Conservation (phyloP, 768 basidiomycete genomes). For the Hemileccinum impolitum region DNA sequence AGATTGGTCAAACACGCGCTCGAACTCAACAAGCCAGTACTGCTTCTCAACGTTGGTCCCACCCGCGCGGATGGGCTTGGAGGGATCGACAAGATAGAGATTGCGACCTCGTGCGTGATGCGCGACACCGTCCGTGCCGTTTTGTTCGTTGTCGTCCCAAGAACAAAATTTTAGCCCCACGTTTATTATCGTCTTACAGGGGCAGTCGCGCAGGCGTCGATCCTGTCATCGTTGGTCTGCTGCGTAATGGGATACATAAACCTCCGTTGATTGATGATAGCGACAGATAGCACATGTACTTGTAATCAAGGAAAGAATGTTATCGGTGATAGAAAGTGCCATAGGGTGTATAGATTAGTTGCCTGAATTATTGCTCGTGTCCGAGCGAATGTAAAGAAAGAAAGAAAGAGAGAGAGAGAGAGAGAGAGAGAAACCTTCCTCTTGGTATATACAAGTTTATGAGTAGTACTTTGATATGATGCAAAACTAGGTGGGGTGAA, state of each 20-base stretch:
- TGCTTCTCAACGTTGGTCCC: conserved; percentile 86
- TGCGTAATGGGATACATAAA: conserved; percentile 55
- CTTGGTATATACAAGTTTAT: conserved; percentile 26
- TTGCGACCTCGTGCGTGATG: conserved; percentile 71
- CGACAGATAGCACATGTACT: conserved; percentile 9
- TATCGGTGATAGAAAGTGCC: conserved; percentile 22
- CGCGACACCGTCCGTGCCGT: conserved; percentile 56
- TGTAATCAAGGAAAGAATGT: conserved; percentile 3
- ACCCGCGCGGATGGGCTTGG: conserved; percentile 73
- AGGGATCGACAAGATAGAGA: conserved; percentile 77
- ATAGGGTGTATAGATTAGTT: conserved; percentile 24
- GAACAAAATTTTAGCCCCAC: not conserved
- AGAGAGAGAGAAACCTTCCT: not conserved
- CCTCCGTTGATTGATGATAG: conserved; percentile 41
- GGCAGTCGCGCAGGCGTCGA: conserved; percentile 44
- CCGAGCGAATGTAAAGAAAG: conserved; percentile 19
- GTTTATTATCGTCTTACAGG: conserved; percentile 31
- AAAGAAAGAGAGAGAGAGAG: too few species aligned
- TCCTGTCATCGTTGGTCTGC: conserved; percentile 46
- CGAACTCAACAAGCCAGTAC: conserved; percentile 68
- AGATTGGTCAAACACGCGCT: conserved; percentile 81
- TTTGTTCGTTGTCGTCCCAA: conserved; percentile 43
- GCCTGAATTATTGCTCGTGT: conserved; percentile 21
- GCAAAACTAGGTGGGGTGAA: conserved; percentile 15
- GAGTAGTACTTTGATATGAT: conserved; percentile 23